Evolutionary conservation across 148 eudicot genomes (phyloP), one percentile per base, ranked within the genome.

Genomic region (Euryodendron excelsum): DNA sequence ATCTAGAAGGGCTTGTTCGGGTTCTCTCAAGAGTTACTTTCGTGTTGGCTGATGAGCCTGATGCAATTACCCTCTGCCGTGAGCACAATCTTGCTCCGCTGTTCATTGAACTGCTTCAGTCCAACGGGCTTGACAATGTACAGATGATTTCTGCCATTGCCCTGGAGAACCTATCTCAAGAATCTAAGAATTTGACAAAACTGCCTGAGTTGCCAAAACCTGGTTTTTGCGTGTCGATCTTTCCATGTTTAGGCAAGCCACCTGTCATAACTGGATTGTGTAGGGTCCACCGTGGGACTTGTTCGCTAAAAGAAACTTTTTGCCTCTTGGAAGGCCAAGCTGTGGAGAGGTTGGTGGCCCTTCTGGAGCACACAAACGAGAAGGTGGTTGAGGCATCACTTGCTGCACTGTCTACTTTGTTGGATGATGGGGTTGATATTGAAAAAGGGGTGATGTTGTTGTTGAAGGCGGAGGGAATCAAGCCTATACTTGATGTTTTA

Each of bases 281-380:
- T 73, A 84, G 74, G 48, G 82, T 93, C 69, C 99, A 95, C 73
- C 75, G 84, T n/a, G 99, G 99, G 17, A 55, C 77, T 1, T 95
- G 99, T 78, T 87, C 96, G 3, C 63, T 87, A 73, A 82, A 70
- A 77, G 93, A 90, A 20, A 84, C 96, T 0, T 91, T 93, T 78
- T 95, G 99, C 66, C 88, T 95, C 39, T 79, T 87, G 53, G 94
- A 93, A 75, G 94, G 93, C n/a, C 91, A 91, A 36, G 96, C 93
- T 6, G 86, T 95, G 30, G 94, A 87, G 50, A 89, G 87, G 81
- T 79, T 95, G 77, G 90, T 93, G 74, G 86, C 92, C 36, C 84
- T 90, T 70, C 83, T 95, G n/a, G 99, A 95, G 78, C 97, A 95
- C 82, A 80, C 87, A 18, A 95, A 91, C 14, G 94, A 89, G 56